Percentiles rank a stretch among this genome's conserved stretches.
Evolutionary conservation across 345 rosid genomes (phyloP).

Genomic region (Eucalyptus cloeziana): DNA sequence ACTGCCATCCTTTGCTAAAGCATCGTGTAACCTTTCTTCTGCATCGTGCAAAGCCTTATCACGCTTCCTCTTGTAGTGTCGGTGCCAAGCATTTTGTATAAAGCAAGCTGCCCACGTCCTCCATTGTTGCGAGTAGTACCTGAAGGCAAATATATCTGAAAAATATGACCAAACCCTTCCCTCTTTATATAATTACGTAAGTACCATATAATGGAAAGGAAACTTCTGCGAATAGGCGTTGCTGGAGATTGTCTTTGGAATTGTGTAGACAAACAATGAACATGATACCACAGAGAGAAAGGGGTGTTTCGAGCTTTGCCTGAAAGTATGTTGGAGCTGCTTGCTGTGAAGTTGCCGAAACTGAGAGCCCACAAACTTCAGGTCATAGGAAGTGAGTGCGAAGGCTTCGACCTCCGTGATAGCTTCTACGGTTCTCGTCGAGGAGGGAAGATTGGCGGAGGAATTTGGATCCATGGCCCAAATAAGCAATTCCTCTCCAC

Average conservation of each 20-base stretch:
- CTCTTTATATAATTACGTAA: neutral
- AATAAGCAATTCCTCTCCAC: conserved; percentile 66
- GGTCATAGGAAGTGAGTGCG: conserved; percentile 55
- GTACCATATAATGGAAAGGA: neutral
- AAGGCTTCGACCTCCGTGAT: conserved; percentile 66
- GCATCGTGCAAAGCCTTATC: conserved; percentile 27
- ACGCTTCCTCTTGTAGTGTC: conserved; percentile 38
- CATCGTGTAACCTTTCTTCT: conserved; percentile 32
- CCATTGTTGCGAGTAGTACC: conserved; percentile 70
- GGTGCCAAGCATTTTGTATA: conserved; percentile 75
- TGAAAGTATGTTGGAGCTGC: conserved; percentile 52
- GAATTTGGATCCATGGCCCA: conserved; percentile 65
- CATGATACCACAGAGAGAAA: neutral
- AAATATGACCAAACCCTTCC: neutral
- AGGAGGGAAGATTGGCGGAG: conserved; percentile 33
- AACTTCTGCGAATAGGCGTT: neutral
- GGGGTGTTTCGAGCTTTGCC: conserved; percentile 10
- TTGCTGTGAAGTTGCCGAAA: conserved; percentile 61
- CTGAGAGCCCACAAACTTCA: conserved; percentile 53
- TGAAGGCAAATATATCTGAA: neutral
- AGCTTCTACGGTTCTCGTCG: conserved; percentile 55
- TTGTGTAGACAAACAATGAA: neutral
- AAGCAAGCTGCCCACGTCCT: conserved; percentile 78
- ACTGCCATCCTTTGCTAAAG: conserved; percentile 9
- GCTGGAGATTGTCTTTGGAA: too few relatives aligned